Conservation (phyloP, 495 filamentous ascomycete species). For the Hypoxylon rickii region DNA sequence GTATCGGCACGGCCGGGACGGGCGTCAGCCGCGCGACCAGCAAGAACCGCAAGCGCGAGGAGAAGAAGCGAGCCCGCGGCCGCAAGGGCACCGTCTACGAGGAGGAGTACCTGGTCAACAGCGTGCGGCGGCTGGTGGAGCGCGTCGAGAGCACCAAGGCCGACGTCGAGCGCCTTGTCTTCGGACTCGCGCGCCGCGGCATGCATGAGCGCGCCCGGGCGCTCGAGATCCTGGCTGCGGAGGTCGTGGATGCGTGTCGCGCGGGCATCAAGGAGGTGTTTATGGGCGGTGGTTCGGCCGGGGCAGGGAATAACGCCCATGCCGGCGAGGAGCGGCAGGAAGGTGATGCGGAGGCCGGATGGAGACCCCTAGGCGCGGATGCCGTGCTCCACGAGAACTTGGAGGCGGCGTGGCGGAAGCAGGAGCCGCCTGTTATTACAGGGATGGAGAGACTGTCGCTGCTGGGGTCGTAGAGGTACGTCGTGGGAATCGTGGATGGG, state of each 20-base stretch:
- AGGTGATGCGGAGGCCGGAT: slow-evolving; percentile 39
- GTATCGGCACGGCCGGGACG: slow-evolving; percentile 67
- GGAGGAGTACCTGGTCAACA: slow-evolving; percentile 93
- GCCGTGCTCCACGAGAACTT: slow-evolving; percentile 56
- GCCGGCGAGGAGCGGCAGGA: slow-evolving; percentile 18
- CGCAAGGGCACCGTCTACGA: slow-evolving; percentile 97
- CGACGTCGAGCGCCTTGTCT: slow-evolving; percentile 73
- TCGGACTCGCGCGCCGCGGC: slow-evolving; percentile 71
- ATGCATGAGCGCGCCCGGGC: slow-evolving; percentile 88
- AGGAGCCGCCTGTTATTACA: slow-evolving; percentile 51
- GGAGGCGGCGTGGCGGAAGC: slow-evolving; percentile 48
- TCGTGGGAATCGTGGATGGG: neutral
- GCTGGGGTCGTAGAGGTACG: slow-evolving; percentile 45
- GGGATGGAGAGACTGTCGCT: slow-evolving; percentile 60
- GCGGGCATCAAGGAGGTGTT: slow-evolving; percentile 71
- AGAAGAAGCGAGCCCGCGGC: slow-evolving; percentile 90
- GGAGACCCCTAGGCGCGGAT: slow-evolving; percentile 52
- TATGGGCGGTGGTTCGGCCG: slow-evolving; percentile 38
- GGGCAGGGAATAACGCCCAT: no score
- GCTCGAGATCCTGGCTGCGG: slow-evolving; percentile 70
- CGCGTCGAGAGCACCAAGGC: slow-evolving; percentile 70
- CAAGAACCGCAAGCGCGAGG: slow-evolving; percentile 82
- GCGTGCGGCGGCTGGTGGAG: slow-evolving; percentile 80
- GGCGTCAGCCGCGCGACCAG: slow-evolving; percentile 73
- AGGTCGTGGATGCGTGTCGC: slow-evolving; percentile 71